Evolutionary conservation across 306 rosid species (phyloP).

Genomic region (Rosa lucieae): DNA sequence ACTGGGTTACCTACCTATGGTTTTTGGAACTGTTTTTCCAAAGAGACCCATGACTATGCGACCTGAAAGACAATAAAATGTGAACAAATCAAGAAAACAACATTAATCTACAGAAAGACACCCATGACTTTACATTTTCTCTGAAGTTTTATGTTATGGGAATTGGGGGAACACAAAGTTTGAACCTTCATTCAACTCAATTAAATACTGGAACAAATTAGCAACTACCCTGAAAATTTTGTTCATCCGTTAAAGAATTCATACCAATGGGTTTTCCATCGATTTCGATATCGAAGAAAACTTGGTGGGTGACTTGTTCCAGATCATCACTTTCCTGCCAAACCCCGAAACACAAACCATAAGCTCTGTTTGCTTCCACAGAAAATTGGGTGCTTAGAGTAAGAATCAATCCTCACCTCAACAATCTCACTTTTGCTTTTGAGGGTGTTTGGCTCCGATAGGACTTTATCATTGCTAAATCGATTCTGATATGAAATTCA

Average conservation of each 20-base stretch:
- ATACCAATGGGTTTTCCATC: conserved; percentile 52
- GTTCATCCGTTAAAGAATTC: neutral
- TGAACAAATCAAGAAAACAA: neutral
- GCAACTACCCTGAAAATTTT: neutral
- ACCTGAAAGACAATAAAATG: conserved; percentile 45
- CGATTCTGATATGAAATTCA: conserved; percentile 30
- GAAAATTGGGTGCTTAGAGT: neutral
- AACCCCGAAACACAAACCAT: neutral
- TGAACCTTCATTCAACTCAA: neutral
- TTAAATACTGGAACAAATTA: neutral
- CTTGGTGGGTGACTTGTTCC: conserved; percentile 51
- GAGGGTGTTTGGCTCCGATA: conserved; percentile 2
- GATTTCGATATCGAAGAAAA: conserved; percentile 47
- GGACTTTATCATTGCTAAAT: conserved; percentile 24
- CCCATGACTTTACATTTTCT: neutral
- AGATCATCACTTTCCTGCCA: conserved; percentile 30
- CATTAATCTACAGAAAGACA: neutral
- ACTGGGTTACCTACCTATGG: conserved; percentile 52
- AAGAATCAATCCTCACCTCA: conserved; percentile 17
- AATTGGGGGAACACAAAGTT: neutral
- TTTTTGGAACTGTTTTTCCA: conserved; percentile 73
- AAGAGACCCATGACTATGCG: conserved; percentile 75
- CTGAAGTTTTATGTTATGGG: neutral
- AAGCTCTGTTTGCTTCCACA: conserved; percentile 4
- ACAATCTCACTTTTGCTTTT: conserved; percentile 17